Base-by-base conservation (phyloP, 1,139 yeast species). In the Trichomonascaceae sp. region DNA sequence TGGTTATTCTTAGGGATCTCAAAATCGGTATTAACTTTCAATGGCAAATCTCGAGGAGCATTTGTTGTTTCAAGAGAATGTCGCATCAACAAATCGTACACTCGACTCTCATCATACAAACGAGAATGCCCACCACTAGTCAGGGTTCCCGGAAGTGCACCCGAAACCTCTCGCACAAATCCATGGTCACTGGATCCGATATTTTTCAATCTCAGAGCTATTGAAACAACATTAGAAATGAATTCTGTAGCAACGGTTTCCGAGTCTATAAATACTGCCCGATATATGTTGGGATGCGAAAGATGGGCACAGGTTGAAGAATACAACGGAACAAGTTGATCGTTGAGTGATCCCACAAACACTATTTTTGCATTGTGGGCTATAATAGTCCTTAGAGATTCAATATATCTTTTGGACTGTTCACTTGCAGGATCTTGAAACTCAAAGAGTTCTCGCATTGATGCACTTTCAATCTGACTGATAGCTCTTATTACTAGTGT, bases 81-180 rank as follows among this genome's bases (percentile, higher is more conserved):
- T 57, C 82, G 79, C 52, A 91, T 66, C 0, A 95, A 96, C 59
- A 88, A 68, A 60, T 85, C 90, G 66, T 93, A 93, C 0, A 93
- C 98, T 56, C 83, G 80, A 4, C 85, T 83, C 62, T 88, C 96
- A 64, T 87, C 87, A 69, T 93, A 93, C 48, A 93, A 83, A 60
- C 81, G 85, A 0, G 97, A 90, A 68, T 93, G 98, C 0, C 98
- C 98, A 15, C 95, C 93, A 2, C 97, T 96, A 0, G 96, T 91
- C 54, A 93, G 73, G 2, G 96, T 86, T 0, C 98, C 98, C 0
- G 96, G 93, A 59, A 93, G 74, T 0, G 91, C 81, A 17, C 82
- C 79, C 56, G 96, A 87, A 44, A 93, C 78, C 65, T 93, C 97
- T 61, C 85, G 85, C 24, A 91, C 75, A 1, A 82, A 65, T 10